Base-by-base conservation (phyloP, 1,139 yeast genomes). In the Blastobotrys raffinosifermentans region DNA sequence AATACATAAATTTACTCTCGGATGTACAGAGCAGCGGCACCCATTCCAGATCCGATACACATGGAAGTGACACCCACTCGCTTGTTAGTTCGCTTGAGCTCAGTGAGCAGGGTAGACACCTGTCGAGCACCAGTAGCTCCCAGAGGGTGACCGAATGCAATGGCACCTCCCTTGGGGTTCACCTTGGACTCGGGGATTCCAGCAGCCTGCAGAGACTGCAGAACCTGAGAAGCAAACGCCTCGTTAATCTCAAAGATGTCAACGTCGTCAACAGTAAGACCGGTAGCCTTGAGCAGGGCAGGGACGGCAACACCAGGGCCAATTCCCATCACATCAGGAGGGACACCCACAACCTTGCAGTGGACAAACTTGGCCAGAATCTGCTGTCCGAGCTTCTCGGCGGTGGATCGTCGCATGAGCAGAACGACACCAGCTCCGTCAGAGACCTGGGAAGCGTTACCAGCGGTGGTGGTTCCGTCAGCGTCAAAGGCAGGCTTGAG, bases 11-110 rank as follows among this genome's bases (percentile, higher is more conserved):
- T n/a, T 25, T 25, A 25, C 27, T 25, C 27, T 13, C 27, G 27
- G 7, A 25, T 14, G 15, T 25, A 25, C 27, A 87, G 68, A 19
- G 93, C 82, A 39, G 97, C 97, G 37, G 96, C 96, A 53, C 97
- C 97, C 94, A 87, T 89, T 57, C 97, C 97, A 31, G 96, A 86
- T 58, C 97, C 97, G 51, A 89, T 80, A 69, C 97, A 89, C 97
- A 89, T 89, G 47, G 94, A 82, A 19, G 94, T 84, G 43, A 89
- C 79, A 52, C 96, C 96, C 48, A 86, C 67, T 67, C 86, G 79
- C 55, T 93, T 94, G 33, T 73, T 66, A 18, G 65, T 56, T 38
- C 63, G 54, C 62, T 80, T 68, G 56, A 89, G 72, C 64, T 86
- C 89, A 57, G 91, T 73, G 56, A 89, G 64, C 45, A 89, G 67